phyloP scores from a whole-genome alignment of 2,329 filamentous ascomycete species.

The Pseudohalonectria lignicola region DNA sequence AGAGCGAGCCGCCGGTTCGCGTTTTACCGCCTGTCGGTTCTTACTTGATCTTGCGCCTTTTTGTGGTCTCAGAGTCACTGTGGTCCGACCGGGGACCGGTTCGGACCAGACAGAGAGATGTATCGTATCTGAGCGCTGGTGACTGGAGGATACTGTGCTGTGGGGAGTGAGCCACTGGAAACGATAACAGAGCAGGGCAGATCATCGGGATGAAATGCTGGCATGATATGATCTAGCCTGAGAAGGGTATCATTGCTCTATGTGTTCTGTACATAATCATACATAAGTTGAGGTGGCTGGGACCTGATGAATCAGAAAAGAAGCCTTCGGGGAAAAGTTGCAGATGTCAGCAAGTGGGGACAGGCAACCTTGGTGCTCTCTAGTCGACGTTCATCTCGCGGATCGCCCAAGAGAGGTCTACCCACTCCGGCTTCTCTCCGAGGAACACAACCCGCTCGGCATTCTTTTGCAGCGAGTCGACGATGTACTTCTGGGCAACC shows the following conservation, averaged over 20 bases:
- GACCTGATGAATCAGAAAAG: no score
- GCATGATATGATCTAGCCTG: no score
- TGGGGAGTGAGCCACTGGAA: no score
- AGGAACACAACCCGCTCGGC: constrained; percentile 61
- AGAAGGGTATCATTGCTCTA: constrained; percentile 1
- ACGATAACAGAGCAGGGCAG: no score
- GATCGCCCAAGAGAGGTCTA: constrained; percentile 62
- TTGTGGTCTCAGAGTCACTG: constrained; percentile 49
- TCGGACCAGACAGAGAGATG: constrained; percentile 38
- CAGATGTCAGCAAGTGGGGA: no score
- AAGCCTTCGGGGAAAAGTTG: no score
- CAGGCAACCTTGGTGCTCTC: no score
- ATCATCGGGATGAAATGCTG: no score
- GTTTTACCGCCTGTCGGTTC: constrained; percentile 8
- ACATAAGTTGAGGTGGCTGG: no score
- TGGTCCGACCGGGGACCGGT: constrained; percentile 19
- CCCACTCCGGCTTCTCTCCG: constrained; percentile 74
- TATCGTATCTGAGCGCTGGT: constrained; percentile 54
- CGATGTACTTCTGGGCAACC: constrained; percentile 72
- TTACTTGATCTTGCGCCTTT: constrained; percentile 46
- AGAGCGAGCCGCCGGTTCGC: constrained; percentile 33
- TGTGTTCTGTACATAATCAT: background rate
- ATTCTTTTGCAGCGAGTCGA: constrained; percentile 50
- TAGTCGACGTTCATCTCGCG: constrained; percentile 59
- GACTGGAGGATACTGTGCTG: no score